Evolutionary conservation across 1,284 basidiomycete genomes (phyloP).

Genomic region (Boletellus deceptivus): DNA sequence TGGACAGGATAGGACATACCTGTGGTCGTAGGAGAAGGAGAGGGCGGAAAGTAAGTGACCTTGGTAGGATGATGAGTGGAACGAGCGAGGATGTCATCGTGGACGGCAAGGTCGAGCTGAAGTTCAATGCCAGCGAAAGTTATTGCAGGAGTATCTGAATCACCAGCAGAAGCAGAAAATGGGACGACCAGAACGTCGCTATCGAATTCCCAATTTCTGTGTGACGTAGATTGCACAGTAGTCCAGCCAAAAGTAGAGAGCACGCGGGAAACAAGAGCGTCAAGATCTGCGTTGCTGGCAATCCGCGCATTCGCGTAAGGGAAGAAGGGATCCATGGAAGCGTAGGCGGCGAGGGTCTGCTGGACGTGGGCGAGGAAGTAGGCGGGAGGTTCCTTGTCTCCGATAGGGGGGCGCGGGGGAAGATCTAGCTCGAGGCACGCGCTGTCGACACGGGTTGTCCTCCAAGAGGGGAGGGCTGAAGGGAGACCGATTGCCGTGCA

Average conservation of each 20-base stretch:
- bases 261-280: conserved; percentile 25
- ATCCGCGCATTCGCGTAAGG: conserved; percentile 21
- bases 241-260: conserved; percentile 28
- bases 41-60: conserved; percentile 28
- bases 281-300: conserved; percentile 25
- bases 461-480: conserved; percentile 7
- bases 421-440: conserved; percentile 16
- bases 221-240: conserved; percentile 11
- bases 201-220: conserved; percentile 31
- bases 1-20: conserved; percentile 13
- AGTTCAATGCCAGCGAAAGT: conserved; percentile 22
- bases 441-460: conserved; percentile 3
- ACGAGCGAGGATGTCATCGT: conserved; percentile 22
- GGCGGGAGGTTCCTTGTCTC: conserved; percentile 32
- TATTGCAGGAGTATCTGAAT: conserved; percentile 6
- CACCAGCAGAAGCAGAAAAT: conserved; percentile 6
- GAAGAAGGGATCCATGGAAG: conserved; percentile 27
- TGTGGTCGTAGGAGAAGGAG: conserved; percentile 7
- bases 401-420: conserved; percentile 22
- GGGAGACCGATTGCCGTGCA: conserved; percentile 25
- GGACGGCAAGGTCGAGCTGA: conserved; percentile 27
- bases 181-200: conserved; percentile 25
- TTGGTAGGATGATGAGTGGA: conserved; percentile 28
- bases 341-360: conserved; percentile 24
- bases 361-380: conserved; percentile 32